Base-by-base conservation (phyloP, 2,329 filamentous ascomycete species). In the Didymella exigua region DNA sequence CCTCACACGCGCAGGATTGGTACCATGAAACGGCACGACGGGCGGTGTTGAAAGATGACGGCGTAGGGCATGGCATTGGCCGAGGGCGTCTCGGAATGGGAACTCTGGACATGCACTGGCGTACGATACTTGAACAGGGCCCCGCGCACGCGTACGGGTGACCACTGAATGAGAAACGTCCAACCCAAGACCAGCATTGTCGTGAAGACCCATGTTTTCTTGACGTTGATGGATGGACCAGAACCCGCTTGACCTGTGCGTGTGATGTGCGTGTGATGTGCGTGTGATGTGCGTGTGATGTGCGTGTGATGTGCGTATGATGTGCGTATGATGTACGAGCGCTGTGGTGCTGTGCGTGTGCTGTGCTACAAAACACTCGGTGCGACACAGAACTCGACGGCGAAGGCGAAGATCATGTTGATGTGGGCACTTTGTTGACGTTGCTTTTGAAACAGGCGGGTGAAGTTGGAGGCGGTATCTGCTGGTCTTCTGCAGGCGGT, bases 61-160 rank as follows among this genome's bases (percentile, higher is more conserved):
- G 65, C 40, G 48, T 38, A 42, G 21, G 58, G 49, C 55, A 54
- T 65, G 63, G 65, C 59, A 67, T 66, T 31, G 63, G 58, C 54
- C 60, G 65, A 63, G 62, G 62, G 68, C 67, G 67, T 69, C 67
- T 57, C n/a, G n/a, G n/a, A n/a, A 66, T 64, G 62, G 69, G 60
- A 61, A 66, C 63, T 69, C 53, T 65, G n/a, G n/a, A n/a, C n/a
- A n/a, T 68, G 36, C 61, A 65, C 69, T 69, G 70, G 67, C 69
- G 69, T 69, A 65, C 59, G 48, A 38, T n/a, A 38, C 38, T 47
- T 57, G 66, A 57, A 61, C 62, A 45, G 52, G 52, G 52, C 49
- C 63, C 63, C 58, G 59, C 61, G 47, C n/a, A 46, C 9, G 43
- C 61, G 47, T 19, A 46, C 9, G 43, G 53, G 53, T 19, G 37